A percentile compares a stretch with the other conserved stretches of the same genome.
phyloP scores from a whole-genome alignment of 23 red algal genomes.

The Gracilaria domingensis region DNA sequence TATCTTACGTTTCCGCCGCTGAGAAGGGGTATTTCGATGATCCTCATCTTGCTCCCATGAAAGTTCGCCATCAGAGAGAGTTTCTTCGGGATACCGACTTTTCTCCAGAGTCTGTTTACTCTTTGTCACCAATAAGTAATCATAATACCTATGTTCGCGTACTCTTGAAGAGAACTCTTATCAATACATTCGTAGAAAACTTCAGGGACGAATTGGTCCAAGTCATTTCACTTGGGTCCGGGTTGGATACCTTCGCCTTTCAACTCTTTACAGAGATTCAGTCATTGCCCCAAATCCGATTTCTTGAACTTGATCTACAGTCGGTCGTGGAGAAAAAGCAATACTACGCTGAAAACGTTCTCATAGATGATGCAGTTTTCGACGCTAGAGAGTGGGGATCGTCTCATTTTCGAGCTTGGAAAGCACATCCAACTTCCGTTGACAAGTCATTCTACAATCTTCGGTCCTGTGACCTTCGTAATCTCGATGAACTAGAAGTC shows the following conservation, averaged over 20 bases:
- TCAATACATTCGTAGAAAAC: neutral
- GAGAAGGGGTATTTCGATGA: neutral
- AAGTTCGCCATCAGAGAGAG: neutral
- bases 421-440: neutral
- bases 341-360: neutral
- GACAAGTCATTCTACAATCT: neutral
- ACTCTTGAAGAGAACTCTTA: neutral
- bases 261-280: neutral
- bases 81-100: neutral
- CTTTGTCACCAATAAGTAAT: neutral
- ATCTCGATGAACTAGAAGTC: neutral
- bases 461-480: conserved; percentile 3
- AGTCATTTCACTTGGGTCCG: neutral
- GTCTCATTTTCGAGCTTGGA: neutral
- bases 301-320: neutral
- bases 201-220: neutral
- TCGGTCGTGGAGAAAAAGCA: neutral
- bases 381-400: neutral
- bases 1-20: neutral
- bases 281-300: neutral
- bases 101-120: neutral
- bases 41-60: neutral
- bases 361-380: neutral
- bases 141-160: neutral
- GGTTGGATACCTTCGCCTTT: neutral